Evolutionary conservation across 352 stramenopile genomes (phyloP).

Genomic region (Globisporangium paddicum): DNA sequence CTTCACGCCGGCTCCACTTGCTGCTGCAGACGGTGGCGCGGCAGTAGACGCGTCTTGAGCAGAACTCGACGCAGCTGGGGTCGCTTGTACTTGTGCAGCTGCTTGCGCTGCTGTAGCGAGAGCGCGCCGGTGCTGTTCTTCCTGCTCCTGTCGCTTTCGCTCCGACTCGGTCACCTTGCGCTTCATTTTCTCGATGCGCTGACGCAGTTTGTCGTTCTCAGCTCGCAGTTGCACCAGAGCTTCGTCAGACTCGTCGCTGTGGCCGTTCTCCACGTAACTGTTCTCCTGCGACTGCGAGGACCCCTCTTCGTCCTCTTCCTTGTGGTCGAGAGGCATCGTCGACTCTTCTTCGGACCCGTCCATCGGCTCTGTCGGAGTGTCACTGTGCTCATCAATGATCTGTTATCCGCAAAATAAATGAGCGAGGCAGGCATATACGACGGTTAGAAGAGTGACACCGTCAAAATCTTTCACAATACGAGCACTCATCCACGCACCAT

Average conservation of each 20-base stretch:
- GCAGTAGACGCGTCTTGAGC: slow-evolving; percentile 4
- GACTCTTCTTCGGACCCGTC: slow-evolving; percentile 58
- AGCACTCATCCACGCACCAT: slow-evolving; percentile 24
- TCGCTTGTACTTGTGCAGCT: slow-evolving; percentile 4
- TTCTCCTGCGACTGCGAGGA: slow-evolving; percentile 22
- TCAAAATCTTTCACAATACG: neutral
- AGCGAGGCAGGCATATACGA: neutral
- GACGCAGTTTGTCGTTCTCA: slow-evolving; percentile 75
- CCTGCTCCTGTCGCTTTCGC: slow-evolving; percentile 42
- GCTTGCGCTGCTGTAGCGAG: slow-evolving; percentile 13
- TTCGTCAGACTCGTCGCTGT: slow-evolving; percentile 19
- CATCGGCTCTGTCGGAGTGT: slow-evolving; percentile 43
- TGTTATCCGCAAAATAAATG: slow-evolving; percentile 3
- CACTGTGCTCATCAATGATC: slow-evolving; percentile 74
- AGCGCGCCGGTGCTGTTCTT: slow-evolving; percentile 38
- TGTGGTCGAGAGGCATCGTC: slow-evolving; percentile 24
- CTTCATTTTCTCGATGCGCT: slow-evolving; percentile 73
- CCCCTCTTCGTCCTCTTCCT: slow-evolving; percentile 36
- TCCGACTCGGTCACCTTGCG: slow-evolving; percentile 55
- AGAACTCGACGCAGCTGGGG: slow-evolving; percentile 9
- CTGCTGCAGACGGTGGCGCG: slow-evolving; percentile 12
- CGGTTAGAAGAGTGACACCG: neutral
- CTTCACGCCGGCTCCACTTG: slow-evolving; percentile 31
- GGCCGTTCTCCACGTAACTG: slow-evolving; percentile 7
- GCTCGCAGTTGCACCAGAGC: slow-evolving; percentile 45